These are phyloP conservation scores for Sporisorium graminicola DNA, from an alignment of 1,284 basidiomycete genomes.

Conservation along the genomic window DNA sequence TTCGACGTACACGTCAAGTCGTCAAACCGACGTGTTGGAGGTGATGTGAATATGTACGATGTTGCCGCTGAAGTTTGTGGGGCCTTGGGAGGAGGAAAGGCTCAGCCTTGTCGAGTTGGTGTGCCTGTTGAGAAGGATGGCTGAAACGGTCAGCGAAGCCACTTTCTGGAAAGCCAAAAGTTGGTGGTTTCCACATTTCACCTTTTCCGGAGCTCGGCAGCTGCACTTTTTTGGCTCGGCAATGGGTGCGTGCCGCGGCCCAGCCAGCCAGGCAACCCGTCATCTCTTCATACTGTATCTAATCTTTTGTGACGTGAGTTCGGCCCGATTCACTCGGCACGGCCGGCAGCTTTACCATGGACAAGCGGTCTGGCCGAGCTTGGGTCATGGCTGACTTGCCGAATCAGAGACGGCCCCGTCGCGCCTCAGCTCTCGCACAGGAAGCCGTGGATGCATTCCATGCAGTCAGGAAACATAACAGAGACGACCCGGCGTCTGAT, in stretches of 20 bases:
- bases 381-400: background rate
- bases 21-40: background rate
- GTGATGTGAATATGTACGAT: background rate
- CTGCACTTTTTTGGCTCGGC: slow-evolving; percentile 4
- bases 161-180: background rate
- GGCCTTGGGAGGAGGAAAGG: background rate
- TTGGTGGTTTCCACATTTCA: background rate
- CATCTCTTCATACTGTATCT: no score
- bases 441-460: background rate
- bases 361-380: background rate
- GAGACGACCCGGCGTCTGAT: background rate
- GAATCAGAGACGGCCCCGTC: background rate
- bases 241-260: background rate
- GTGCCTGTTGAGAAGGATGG: no score
- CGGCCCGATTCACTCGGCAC: background rate
- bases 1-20: background rate
- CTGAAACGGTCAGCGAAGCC: background rate
- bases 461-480: background rate
- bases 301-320: background rate
- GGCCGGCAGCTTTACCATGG: background rate
- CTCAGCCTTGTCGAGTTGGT: no score
- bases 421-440: background rate
- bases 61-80: background rate
- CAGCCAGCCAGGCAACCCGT: background rate
- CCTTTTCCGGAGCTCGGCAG: background rate